Evolutionary conservation across 257 asterid species (phyloP), one percentile per base, ranked within the genome.

Genomic region (Solanum corneliomulleri): DNA sequence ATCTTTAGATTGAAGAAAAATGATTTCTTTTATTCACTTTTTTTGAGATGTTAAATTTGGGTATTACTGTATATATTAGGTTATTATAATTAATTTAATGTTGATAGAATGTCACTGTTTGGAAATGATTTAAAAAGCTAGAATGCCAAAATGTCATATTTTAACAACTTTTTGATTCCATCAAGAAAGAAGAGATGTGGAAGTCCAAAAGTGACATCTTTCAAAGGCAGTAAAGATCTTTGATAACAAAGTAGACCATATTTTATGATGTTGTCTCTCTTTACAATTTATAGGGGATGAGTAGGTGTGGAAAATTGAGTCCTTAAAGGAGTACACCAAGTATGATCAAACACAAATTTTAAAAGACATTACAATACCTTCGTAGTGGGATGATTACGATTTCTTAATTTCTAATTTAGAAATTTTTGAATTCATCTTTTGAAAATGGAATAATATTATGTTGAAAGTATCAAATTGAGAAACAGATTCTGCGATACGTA

Each of bases 1-100:
- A 86, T 88, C 95, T 92, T 94, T 91, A 91, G 47, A 86, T 87
- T 88, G 91, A 94, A 94, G 94, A 89, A 91, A 92, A 90, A 91
- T 93, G 94, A 92, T 92, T 86, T 90, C 81, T 42, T 31, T 68
- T 64, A 16, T 88, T 88, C 42, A 64, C 31, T 91, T 92, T 89
- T 92, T 89, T 90, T 42, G 15, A 68, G 83, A 91, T 81, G 88
- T 60, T 77, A 75, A 83, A 78, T 74, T 85, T 91, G 89, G 91
- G 85, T 84, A 80, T 80, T 80, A 47, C 85, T 47, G 85, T 80
- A 62, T 62, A 62, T 10, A 80, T 64, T 25, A 87, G 49, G 64
- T 27, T 78, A 78, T 45, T 78, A 78, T 35, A 70, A 18, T 71
- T 72, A 72, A 75, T 35, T 86, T 76, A 88, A 81, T 87, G 88